Percentiles rank a stretch among this genome's conserved stretches.
These are phyloP conservation scores for Haematococcus lacustris DNA, from an alignment of 139 green algal genomes.

Conservation along the genomic window DNA sequence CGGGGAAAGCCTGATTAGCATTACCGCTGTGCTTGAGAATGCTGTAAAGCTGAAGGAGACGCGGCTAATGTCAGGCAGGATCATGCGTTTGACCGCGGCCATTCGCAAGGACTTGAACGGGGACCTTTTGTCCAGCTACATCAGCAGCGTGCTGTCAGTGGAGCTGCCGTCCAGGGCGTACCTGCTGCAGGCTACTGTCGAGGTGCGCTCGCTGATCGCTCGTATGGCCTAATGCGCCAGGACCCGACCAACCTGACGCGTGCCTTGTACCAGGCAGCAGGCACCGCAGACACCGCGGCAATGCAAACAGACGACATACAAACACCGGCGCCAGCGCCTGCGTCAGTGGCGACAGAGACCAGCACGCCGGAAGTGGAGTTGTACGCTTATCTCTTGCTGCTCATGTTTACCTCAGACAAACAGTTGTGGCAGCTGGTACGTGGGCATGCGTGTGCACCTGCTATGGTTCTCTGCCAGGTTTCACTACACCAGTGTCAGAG, in stretches of 20 bases:
- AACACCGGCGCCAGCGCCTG: too few species aligned
- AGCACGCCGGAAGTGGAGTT: constrained; percentile 77
- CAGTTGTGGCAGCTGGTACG: constrained; percentile 62
- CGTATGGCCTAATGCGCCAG: too few species aligned
- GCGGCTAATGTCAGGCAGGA: constrained; percentile 50
- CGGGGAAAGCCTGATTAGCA: constrained; percentile 21
- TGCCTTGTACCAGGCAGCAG: too few species aligned
- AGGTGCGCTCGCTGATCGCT: too few species aligned
- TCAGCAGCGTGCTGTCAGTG: constrained; percentile 36
- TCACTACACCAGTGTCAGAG: too few species aligned
- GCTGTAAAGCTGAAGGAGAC: constrained; percentile 80
- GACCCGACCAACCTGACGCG: too few species aligned
- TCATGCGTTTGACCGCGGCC: constrained; percentile 68
- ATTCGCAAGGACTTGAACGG: constrained; percentile 51
- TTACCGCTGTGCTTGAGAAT: constrained; percentile 57
- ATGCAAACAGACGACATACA: too few species aligned
- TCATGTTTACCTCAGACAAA: constrained; percentile 71
- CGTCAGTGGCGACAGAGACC: neutral
- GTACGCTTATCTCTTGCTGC: constrained; percentile 71
- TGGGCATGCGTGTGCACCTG: too few species aligned
- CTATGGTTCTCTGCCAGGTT: too few species aligned
- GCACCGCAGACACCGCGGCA: too few species aligned
- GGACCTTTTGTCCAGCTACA: constrained; percentile 42
- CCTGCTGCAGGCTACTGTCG: constrained; percentile 30
- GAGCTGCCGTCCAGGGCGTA: constrained; percentile 15